A percentile compares a stretch with the other conserved stretches of the same genome.
phyloP scores from a whole-genome alignment of 1,284 basidiomycete genomes.

The Cryptococcus sp. region DNA sequence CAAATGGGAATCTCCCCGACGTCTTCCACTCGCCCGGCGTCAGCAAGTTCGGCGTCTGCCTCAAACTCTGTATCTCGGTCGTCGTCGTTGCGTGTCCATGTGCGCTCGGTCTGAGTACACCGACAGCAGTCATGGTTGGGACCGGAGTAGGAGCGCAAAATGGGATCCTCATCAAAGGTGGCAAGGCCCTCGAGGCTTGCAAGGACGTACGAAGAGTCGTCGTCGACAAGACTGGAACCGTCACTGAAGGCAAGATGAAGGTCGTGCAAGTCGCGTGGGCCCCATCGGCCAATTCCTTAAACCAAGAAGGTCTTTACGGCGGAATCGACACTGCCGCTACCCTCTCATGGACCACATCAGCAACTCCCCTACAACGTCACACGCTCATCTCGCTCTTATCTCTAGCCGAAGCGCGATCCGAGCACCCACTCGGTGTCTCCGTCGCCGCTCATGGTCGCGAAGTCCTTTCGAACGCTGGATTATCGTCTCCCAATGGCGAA shows the following conservation, averaged over 20 bases:
- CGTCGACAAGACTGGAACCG: slow-evolving; percentile 96
- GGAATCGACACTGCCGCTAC: slow-evolving; percentile 41
- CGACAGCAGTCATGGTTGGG: slow-evolving; percentile 99
- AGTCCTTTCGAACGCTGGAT: slow-evolving; percentile 58
- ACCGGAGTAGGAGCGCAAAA: slow-evolving; percentile 96
- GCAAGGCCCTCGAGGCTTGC: slow-evolving; percentile 88
- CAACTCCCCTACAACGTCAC: slow-evolving; percentile 56
- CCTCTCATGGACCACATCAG: slow-evolving; percentile 46
- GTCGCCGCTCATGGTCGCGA: slow-evolving; percentile 79
- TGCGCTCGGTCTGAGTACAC: slow-evolving; percentile 92
- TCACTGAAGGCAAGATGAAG: slow-evolving; percentile 81
- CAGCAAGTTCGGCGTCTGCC: slow-evolving; percentile 84
- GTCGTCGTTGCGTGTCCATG: slow-evolving; percentile 99
- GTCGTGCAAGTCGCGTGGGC: slow-evolving; percentile 79
- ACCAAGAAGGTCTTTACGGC: slow-evolving; percentile 8
- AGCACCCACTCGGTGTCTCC: slow-evolving; percentile 94
- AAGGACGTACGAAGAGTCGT: slow-evolving; percentile 77
- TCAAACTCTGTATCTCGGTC: slow-evolving; percentile 97
- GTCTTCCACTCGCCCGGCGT: slow-evolving; percentile 83
- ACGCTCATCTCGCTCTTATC: slow-evolving; percentile 77
- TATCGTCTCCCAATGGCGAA: slow-evolving; percentile 56
- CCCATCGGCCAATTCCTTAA: slow-evolving; percentile 41
- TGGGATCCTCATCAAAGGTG: slow-evolving; percentile 98
- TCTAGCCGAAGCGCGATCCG: slow-evolving; percentile 84
- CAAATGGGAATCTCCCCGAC: slow-evolving; percentile 65